A percentile compares a stretch with the other conserved stretches of the same genome.
Conservation (phyloP, 1,284 basidiomycete species). For the Termitomyces sp. region DNA sequence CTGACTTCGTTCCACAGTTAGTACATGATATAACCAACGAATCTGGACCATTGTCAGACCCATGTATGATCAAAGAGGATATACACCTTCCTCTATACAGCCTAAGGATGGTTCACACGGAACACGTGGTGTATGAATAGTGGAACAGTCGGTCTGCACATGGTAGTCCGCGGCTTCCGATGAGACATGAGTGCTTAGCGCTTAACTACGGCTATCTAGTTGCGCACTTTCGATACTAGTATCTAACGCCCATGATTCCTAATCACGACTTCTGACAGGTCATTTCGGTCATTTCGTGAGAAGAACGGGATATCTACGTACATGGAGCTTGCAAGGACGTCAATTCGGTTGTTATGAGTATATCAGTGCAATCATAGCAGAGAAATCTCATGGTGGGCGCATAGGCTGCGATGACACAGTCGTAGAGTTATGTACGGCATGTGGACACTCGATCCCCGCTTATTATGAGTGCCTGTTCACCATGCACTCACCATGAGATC, state of each 20-base stretch:
- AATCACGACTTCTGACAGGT: background rate
- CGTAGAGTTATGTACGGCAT: no score
- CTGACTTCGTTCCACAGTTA: background rate
- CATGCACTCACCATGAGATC: background rate
- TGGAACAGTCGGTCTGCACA: background rate
- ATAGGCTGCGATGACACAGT: no score
- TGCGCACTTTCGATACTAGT: no score
- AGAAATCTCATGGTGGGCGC: background rate
- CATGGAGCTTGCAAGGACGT: background rate
- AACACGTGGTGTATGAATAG: background rate
- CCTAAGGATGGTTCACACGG: background rate
- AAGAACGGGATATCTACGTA: background rate
- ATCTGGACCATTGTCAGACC: background rate
- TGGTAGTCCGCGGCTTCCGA: background rate
- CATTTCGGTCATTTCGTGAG: background rate
- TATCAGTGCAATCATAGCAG: background rate
- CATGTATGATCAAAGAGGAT: background rate
- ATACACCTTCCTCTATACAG: background rate
- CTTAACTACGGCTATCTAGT: background rate
- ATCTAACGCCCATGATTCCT: background rate
- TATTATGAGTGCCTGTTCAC: background rate
- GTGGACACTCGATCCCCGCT: no score
- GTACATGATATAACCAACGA: no score
- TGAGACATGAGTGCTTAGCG: no score
- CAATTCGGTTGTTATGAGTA: no score